Conservation (phyloP, 83 land plant genomes). For the Diphasiastrum complanatum region DNA sequence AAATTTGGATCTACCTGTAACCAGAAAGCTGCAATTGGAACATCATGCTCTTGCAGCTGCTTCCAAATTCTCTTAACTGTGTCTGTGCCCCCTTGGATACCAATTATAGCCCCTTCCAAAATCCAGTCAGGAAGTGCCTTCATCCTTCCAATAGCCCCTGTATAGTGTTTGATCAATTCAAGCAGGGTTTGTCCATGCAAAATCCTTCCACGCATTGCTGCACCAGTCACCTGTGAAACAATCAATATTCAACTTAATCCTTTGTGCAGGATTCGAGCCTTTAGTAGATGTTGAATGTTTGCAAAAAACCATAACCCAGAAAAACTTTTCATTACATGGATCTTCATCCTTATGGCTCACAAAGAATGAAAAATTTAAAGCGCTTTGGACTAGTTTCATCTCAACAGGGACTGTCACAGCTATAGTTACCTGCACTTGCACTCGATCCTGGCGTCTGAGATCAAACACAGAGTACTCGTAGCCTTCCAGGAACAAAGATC, state of each 20-base stretch:
- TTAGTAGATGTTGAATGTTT: background rate
- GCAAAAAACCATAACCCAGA: background rate
- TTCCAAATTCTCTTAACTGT: slow-evolving; percentile 53
- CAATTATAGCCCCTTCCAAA: slow-evolving; percentile 73
- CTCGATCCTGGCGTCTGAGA: slow-evolving; percentile 47
- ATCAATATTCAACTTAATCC: background rate
- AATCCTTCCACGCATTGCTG: slow-evolving; percentile 51
- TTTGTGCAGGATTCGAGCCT: background rate
- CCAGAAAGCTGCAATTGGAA: slow-evolving; percentile 92
- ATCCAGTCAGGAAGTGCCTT: slow-evolving; percentile 85
- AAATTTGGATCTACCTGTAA: slow-evolving; percentile 48
- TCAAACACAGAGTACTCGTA: slow-evolving; percentile 76
- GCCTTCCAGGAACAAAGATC: slow-evolving; percentile 72
- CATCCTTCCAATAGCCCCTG: slow-evolving; percentile 74
- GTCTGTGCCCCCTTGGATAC: slow-evolving; percentile 93
- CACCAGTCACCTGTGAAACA: slow-evolving; percentile 44
- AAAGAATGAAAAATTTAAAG: background rate
- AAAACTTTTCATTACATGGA: too few species aligned
- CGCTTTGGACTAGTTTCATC: background rate
- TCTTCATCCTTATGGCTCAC: too few species aligned
- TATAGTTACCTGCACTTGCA: slow-evolving; percentile 69
- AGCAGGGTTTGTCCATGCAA: slow-evolving; percentile 61
- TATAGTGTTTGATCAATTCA: slow-evolving; percentile 60
- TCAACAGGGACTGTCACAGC: background rate
- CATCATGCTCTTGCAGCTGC: slow-evolving; percentile 39